Conservation (phyloP, 805 yeast genomes). For the Candida coquimbonensis region DNA sequence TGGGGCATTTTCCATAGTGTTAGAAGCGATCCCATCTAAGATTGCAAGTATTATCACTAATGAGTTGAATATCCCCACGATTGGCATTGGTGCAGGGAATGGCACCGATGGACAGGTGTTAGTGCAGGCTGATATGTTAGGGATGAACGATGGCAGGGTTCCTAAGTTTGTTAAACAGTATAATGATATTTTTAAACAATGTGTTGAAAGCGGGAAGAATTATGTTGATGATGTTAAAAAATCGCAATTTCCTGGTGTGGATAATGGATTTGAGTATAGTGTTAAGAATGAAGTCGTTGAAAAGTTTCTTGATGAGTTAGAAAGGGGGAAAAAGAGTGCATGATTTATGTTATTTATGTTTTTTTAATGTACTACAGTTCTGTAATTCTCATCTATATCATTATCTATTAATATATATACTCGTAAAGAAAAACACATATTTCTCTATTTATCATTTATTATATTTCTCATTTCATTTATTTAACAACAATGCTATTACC, state of each 20-base stretch:
- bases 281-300: conserved; percentile 58
- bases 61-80: conserved; percentile 63
- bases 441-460: background rate
- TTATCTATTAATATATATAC: background rate
- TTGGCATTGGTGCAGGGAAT: conserved; percentile 95
- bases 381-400: too few relatives aligned
- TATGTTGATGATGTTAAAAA: conserved; percentile 57
- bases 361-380: too few relatives aligned
- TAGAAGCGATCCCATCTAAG: conserved; percentile 82
- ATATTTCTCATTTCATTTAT: conserved; percentile 3
- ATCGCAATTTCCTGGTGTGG: conserved; percentile 52
- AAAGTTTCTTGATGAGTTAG: conserved; percentile 30
- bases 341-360: too few relatives aligned
- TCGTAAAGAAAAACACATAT: too few relatives aligned
- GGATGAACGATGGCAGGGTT: conserved; percentile 49
- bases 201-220: conserved; percentile 41
- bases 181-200: conserved; percentile 40
- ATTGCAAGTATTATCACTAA: conserved; percentile 61
- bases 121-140: conserved; percentile 79
- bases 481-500: conserved; percentile 26
- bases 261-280: conserved; percentile 51
- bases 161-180: conserved; percentile 78
- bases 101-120: conserved; percentile 82
- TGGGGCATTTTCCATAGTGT: conserved; percentile 68
- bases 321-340: background rate